These are phyloP conservation scores for Fragaria iinumae DNA, from an alignment of 306 rosid genomes.

Conservation along the genomic window DNA sequence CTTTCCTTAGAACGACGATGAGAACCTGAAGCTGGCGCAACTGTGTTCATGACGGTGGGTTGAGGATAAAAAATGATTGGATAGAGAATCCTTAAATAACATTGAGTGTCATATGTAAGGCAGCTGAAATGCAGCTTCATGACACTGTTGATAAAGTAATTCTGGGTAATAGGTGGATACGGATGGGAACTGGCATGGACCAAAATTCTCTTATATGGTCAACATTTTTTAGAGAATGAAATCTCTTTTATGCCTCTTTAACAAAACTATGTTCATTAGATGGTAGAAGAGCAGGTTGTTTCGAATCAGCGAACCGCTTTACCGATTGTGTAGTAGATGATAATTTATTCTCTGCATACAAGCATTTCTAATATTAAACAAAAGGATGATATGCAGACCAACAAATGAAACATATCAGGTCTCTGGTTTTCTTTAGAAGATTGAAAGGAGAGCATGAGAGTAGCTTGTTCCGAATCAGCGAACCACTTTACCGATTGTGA, in stretches of 20 bases:
- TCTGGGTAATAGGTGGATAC: constrained; percentile 92
- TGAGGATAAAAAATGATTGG: constrained; percentile 91
- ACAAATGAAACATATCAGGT: constrained; percentile 30
- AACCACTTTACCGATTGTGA: constrained; percentile 36
- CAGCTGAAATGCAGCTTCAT: constrained; percentile 88
- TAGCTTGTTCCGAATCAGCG: constrained; percentile 54
- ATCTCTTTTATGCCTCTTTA: constrained; percentile 10
- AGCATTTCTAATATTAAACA: constrained; percentile 34
- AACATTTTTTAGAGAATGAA: constrained; percentile 93
- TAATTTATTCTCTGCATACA: constrained; percentile 22
- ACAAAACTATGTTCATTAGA: constrained; percentile 23
- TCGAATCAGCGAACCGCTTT: constrained; percentile 39
- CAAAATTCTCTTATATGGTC: constrained; percentile 87
- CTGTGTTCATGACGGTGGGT: no score
- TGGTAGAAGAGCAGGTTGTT: constrained; percentile 81
- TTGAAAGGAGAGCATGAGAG: no score
- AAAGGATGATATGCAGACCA: constrained; percentile 32
- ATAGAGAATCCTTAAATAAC: constrained; percentile 89
- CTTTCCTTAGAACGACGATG: constrained; percentile 22
- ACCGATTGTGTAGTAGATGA: constrained; percentile 36
- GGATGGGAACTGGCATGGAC: constrained; percentile 92
- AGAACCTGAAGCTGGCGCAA: no score
- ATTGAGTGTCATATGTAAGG: constrained; percentile 82
- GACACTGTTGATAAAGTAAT: constrained; percentile 75
- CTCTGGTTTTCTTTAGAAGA: constrained; percentile 47